phyloP scores from a whole-genome alignment of 805 yeast genomes.

The Starmerella vaccinii region DNA sequence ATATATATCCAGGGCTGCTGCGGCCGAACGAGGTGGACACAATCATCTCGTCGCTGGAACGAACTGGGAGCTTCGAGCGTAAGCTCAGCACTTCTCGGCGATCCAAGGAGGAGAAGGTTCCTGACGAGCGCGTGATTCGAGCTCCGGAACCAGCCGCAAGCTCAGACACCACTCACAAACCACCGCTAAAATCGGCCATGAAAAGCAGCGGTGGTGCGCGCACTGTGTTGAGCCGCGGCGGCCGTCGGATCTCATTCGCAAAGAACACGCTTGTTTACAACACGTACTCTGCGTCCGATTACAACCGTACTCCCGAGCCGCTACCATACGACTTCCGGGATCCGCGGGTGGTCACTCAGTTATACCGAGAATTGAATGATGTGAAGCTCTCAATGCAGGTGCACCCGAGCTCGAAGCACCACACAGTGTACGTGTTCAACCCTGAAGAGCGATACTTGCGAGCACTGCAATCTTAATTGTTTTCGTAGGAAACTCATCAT shows the following conservation, averaged over 20 bases:
- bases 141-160: background rate
- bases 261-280: slow-evolving; percentile 75
- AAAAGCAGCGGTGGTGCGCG: background rate
- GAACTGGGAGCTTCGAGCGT: slow-evolving; percentile 31
- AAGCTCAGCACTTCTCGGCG: slow-evolving; percentile 25
- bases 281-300: slow-evolving; percentile 71
- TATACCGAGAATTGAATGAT: slow-evolving; percentile 73
- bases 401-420: slow-evolving; percentile 51
- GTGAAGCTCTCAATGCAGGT: slow-evolving; percentile 73
- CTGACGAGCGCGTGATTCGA: slow-evolving; percentile 27
- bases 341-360: slow-evolving; percentile 65
- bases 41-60: slow-evolving; percentile 30
- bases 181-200: slow-evolving; percentile 1
- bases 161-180: background rate
- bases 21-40: slow-evolving; percentile 26
- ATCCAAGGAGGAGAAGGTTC: slow-evolving; percentile 25
- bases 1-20: slow-evolving; percentile 18
- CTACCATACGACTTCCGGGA: slow-evolving; percentile 90
- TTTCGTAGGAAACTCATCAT: background rate
- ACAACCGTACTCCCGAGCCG: slow-evolving; percentile 84
- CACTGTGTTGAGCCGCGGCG: too few relatives aligned
- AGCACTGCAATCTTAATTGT: background rate
- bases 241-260: slow-evolving; percentile 42
- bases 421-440: background rate
- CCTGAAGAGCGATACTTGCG: background rate